Conservation (phyloP, 75 land plant genomes). For the Pinus tabuliformis region DNA sequence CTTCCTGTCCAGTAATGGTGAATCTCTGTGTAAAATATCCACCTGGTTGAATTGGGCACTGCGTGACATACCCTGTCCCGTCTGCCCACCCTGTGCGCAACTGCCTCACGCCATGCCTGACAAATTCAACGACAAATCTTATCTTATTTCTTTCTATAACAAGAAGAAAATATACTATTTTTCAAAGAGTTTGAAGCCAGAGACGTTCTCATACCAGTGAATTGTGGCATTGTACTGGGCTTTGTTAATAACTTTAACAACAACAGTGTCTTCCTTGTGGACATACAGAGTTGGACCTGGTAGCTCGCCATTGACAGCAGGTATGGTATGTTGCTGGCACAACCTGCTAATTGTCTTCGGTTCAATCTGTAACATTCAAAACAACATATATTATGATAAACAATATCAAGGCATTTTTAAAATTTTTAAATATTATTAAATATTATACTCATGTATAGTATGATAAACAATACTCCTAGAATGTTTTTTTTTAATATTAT, state of each 20-base stretch:
- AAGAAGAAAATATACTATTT: too few relatives aligned
- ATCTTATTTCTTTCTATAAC: too few relatives aligned
- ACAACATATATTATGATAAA: too few relatives aligned
- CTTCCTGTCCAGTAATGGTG: constrained; percentile 8
- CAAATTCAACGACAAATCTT: not conserved
- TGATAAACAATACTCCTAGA: too few relatives aligned
- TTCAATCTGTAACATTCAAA: not conserved
- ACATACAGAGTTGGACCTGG: constrained; percentile 20
- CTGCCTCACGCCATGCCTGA: constrained; percentile 27
- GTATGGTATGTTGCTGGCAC: not conserved
- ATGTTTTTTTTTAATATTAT: too few relatives aligned
- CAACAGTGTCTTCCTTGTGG: constrained; percentile 11
- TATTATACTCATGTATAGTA: too few relatives aligned
- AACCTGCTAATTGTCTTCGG: not conserved
- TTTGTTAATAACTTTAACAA: constrained; percentile 14
- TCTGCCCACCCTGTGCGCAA: constrained; percentile 14
- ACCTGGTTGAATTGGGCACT: constrained; percentile 17
- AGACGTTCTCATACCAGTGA: constrained; percentile 9
- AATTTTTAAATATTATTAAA: too few relatives aligned
- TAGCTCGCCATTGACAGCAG: constrained; percentile 15
- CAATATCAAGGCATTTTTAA: too few relatives aligned
- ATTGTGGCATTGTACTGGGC: constrained; percentile 15
- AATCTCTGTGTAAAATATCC: constrained; percentile 5
- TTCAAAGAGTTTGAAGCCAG: too few relatives aligned
- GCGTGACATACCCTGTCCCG: constrained; percentile 17